Evolutionary conservation across 768 basidiomycete genomes (phyloP).

Genomic region (Amanita molliuscula): DNA sequence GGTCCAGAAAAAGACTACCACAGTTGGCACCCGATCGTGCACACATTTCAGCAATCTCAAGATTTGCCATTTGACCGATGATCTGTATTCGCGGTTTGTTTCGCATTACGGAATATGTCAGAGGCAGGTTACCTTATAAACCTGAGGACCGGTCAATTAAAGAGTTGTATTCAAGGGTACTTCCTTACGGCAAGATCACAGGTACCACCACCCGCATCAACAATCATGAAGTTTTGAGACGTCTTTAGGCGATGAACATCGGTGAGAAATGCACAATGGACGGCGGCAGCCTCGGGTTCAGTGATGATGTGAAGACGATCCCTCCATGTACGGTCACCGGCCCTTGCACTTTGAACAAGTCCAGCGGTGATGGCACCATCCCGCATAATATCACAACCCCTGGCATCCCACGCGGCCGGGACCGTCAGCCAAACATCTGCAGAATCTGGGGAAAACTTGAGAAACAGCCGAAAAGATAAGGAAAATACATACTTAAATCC

Average conservation of each 20-base stretch:
- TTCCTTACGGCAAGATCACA: constrained; percentile 48
- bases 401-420: constrained; percentile 87
- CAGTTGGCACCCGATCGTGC: constrained; percentile 83
- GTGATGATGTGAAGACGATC: constrained; percentile 81
- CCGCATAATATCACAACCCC: constrained; percentile 78
- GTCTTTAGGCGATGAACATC: constrained; percentile 70
- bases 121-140: constrained; percentile 3
- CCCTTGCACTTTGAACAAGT: constrained; percentile 60
- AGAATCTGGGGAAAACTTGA: constrained; percentile 36
- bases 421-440: constrained; percentile 84
- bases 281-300: constrained; percentile 80
- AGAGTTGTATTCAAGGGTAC: background rate
- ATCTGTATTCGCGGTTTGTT: constrained; percentile 33
- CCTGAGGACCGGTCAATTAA: background rate
- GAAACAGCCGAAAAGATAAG: background rate
- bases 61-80: constrained; percentile 64
- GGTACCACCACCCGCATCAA: constrained; percentile 83
- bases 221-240: constrained; percentile 85
- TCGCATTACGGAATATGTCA: background rate
- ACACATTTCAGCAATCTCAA: constrained; percentile 91
- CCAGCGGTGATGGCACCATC: constrained; percentile 76
- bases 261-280: constrained; percentile 78
- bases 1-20: constrained; percentile 79
- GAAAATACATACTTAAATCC: constrained; percentile 53
- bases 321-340: constrained; percentile 67